Percentiles rank a stretch among this genome's conserved stretches.
Evolutionary conservation across 1,284 basidiomycete species (phyloP).

Genomic region (Inonotus obliquus): DNA sequence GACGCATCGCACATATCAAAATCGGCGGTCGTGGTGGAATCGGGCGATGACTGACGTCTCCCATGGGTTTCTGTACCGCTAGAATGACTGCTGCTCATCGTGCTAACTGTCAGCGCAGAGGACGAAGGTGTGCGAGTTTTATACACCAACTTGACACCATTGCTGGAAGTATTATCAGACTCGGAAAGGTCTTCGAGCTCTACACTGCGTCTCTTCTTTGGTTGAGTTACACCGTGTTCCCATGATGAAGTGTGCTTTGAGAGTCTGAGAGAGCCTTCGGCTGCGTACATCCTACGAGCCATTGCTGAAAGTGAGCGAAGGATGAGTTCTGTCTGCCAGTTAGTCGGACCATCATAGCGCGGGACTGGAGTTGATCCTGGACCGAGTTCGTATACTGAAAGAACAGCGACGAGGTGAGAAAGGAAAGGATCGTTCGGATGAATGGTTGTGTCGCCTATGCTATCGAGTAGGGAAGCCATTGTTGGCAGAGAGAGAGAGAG

Average conservation of each 20-base stretch:
- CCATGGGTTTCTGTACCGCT: neutral
- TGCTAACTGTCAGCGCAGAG: slow-evolving; percentile 11
- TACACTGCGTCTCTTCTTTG: slow-evolving; percentile 46
- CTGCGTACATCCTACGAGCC: slow-evolving; percentile 54
- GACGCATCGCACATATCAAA: slow-evolving; percentile 18
- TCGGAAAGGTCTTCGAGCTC: slow-evolving; percentile 31
- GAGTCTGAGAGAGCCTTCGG: slow-evolving; percentile 45
- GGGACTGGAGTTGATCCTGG: slow-evolving; percentile 48
- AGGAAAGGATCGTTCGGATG: slow-evolving; percentile 34
- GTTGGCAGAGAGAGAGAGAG: neutral
- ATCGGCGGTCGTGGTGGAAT: slow-evolving; percentile 15
- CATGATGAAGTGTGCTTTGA: slow-evolving; percentile 31
- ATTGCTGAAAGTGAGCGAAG: slow-evolving; percentile 50
- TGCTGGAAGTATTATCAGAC: slow-evolving; percentile 16
- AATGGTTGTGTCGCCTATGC: neutral
- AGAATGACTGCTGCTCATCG: slow-evolving; percentile 4
- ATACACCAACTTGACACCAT: slow-evolving; percentile 3
- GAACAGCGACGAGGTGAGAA: slow-evolving; percentile 44
- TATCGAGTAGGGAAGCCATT: neutral
- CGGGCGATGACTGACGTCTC: slow-evolving; percentile 12
- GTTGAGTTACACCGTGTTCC: slow-evolving; percentile 35
- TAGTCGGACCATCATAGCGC: slow-evolving; percentile 55
- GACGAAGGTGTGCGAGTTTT: slow-evolving; percentile 3
- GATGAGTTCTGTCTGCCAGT: slow-evolving; percentile 64
- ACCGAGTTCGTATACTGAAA: slow-evolving; percentile 46